Percentiles rank a stretch among this genome's conserved stretches.
phyloP scores from a whole-genome alignment of 192 early-diverging fungal species.

The Glomus cerebriforme region DNA sequence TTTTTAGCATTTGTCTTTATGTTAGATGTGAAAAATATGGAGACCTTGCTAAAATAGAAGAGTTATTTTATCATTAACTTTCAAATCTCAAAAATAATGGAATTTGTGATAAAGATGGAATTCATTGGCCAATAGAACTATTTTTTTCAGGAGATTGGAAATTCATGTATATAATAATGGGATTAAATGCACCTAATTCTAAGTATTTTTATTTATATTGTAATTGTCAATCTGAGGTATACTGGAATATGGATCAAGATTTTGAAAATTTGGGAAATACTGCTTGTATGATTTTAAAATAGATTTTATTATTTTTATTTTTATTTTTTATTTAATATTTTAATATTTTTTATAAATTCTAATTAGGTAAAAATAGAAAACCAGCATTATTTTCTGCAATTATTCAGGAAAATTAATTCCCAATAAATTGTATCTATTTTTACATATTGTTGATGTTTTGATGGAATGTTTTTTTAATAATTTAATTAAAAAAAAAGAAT shows the following conservation, averaged over 20 bases:
- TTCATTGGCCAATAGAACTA: not conserved
- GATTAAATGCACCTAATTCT: not conserved
- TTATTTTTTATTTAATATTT: not conserved
- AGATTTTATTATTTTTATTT: not conserved
- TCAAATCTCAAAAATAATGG: not conserved
- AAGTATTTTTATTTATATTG: constrained; percentile 9
- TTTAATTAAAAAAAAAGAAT: not conserved
- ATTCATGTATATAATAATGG: constrained; percentile 2
- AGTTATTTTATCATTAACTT: not conserved
- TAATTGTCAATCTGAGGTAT: not conserved
- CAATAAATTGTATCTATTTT: not conserved
- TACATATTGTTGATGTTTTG: not conserved
- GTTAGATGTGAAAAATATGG: not conserved
- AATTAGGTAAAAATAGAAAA: not conserved
- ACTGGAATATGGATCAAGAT: not conserved
- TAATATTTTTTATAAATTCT: not conserved
- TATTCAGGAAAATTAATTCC: not conserved
- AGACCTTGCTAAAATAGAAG: not conserved
- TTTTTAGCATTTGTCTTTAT: not conserved
- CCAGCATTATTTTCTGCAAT: not conserved
- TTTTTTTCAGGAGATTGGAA: not conserved
- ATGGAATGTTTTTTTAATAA: constrained; percentile 12
- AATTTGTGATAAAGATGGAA: not conserved
- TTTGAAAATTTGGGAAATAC: not conserved
- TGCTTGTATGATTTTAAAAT: not conserved